Base-by-base conservation (phyloP, 345 rosid genomes). In the Isatis tinctoria region DNA sequence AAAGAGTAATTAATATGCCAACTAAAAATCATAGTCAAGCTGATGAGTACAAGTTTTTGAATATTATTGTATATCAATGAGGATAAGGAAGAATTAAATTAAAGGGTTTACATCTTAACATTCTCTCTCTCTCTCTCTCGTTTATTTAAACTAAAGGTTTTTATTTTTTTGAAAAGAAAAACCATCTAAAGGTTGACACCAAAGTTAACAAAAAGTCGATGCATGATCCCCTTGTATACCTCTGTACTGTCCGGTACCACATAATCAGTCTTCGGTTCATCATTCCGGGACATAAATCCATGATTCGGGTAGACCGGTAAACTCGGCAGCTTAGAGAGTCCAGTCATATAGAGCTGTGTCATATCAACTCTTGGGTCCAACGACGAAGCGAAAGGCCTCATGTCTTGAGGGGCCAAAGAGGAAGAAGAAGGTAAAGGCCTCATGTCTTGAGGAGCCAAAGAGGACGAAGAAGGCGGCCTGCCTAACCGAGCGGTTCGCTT, bases 261-360 rank as follows among this genome's bases (percentile, higher is more conserved):
- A 57, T n/a, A 35, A 54, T 27, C 48, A 14, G 1, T 44, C 30
- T 0, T 69, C 59, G 67, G 72, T 65, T 18, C 61, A 27, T 17
- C 53, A 70, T 70, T 76, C 18, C 12, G 61, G 16, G 32, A 16
- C 41, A 14, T 47, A 10, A 13, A 56, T 17, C 41, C 18, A 4
- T 45, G 1, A 48, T 70, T 48, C 41, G 37, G 73, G 39, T 65
- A 30, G 32, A 24, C 41, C 10, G 64, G 64, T 40, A 71, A 12
- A 41, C 4, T 48, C 10, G 63, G 69, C 7, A 77, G 35, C 63
- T 24, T 72, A 8, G 69, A 4, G 28, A 77, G 58, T 28, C 80
- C 80, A 3, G 26, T 40, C 58, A 26, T 33, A 8, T 39, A 65
- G 16, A 58, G 24, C 8, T 49, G 26, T 14, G 63, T 24, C 63